Percentiles rank a stretch among this genome's conserved stretches.
Conservation (phyloP, 1,284 basidiomycete genomes). For the Porogramme epimiltina region DNA sequence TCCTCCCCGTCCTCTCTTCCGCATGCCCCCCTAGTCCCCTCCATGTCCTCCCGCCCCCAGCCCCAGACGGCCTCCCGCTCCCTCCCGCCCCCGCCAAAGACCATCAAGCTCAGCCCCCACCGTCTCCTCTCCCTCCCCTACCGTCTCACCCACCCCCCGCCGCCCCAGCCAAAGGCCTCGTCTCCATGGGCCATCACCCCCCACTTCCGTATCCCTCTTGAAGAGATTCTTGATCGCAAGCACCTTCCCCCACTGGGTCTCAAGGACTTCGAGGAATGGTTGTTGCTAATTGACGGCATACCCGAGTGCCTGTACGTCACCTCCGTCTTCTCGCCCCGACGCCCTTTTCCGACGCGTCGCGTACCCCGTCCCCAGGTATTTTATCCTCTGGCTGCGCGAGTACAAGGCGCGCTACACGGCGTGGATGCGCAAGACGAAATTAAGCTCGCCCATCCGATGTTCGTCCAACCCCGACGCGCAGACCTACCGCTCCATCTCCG, state of each 20-base stretch:
- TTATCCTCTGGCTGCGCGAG: conserved; percentile 73
- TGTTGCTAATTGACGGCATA: conserved; percentile 70
- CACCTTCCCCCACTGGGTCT: conserved; percentile 74
- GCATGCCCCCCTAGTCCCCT: conserved; percentile 17
- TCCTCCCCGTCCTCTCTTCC: conserved; percentile 8
- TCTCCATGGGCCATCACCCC: conserved; percentile 49
- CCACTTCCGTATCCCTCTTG: conserved; percentile 55
- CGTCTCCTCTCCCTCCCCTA: conserved; percentile 55
- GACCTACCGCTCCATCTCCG: conserved; percentile 35
- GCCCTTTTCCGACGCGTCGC: conserved; percentile 6
- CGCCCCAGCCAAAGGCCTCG: conserved; percentile 62
- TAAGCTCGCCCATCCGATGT: conserved; percentile 22
- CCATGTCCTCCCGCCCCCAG: conserved; percentile 22
- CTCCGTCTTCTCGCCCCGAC: not conserved
- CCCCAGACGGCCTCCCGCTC: conserved; percentile 12
- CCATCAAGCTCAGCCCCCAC: conserved; percentile 45
- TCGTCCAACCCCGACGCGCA: conserved; percentile 15
- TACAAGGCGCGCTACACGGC: conserved; percentile 60
- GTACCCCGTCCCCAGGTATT: conserved; percentile 50
- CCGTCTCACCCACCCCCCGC: conserved; percentile 69
- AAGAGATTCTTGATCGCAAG: conserved; percentile 69
- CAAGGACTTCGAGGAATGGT: conserved; percentile 81
- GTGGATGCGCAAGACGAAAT: conserved; percentile 53
- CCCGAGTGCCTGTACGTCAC: conserved; percentile 68
- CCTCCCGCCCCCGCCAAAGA: conserved; percentile 43